Percentiles rank a stretch among this genome's conserved stretches.
phyloP scores from a whole-genome alignment of 2,329 filamentous ascomycete species.

The Chaetomium sp. region DNA sequence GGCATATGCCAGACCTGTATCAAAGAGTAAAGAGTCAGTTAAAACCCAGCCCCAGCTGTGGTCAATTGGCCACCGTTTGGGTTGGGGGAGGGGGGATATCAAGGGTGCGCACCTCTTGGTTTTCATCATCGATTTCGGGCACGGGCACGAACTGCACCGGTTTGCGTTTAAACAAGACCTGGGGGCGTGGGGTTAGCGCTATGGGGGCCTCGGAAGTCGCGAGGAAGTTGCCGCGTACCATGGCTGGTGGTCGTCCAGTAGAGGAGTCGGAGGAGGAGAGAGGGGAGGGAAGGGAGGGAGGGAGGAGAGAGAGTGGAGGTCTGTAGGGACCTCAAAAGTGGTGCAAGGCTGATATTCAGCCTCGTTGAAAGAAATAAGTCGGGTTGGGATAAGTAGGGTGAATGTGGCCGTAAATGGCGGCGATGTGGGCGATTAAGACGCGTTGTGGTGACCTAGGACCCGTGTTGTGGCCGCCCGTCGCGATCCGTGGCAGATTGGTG shows the following conservation, averaged over 20 bases:
- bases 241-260: constrained; percentile 30
- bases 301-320: neutral
- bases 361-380: constrained; percentile 24
- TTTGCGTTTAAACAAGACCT: constrained; percentile 97
- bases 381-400: neutral
- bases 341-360: constrained; percentile 35
- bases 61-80: constrained; percentile 13
- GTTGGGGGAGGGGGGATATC: constrained; percentile 14
- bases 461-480: constrained; percentile 33
- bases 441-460: constrained; percentile 31
- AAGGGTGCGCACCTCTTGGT: constrained; percentile 68
- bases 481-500: constrained; percentile 31
- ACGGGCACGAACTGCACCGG: constrained; percentile 79
- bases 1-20: constrained; percentile 87
- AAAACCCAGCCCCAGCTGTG: constrained; percentile 14
- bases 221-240: constrained; percentile 40
- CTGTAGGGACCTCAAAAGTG: constrained; percentile 21
- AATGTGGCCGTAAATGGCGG: constrained; percentile 18
- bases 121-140: constrained; percentile 75
- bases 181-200: constrained; percentile 33
- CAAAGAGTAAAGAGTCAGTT: constrained; percentile 24
- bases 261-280: neutral
- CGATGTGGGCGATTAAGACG: constrained; percentile 32
- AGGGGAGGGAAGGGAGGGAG: neutral
- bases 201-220: constrained; percentile 22